phyloP scores from a whole-genome alignment of 2,329 filamentous ascomycete species.

The Xylariaceae sp. region DNA sequence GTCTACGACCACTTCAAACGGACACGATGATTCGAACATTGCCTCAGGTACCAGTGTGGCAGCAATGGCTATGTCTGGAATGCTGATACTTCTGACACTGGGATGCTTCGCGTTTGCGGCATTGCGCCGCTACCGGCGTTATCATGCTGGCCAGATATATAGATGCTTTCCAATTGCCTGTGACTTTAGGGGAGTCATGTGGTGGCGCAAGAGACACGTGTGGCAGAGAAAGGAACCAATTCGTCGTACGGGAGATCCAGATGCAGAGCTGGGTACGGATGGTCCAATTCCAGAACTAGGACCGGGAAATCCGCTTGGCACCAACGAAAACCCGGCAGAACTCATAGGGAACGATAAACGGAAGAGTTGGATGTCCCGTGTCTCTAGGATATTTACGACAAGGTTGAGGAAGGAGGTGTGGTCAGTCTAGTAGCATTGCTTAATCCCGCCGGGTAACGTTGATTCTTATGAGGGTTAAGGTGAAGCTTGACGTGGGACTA shows the following conservation, averaged over 20 bases:
- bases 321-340: constrained; percentile 34
- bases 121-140: constrained; percentile 26
- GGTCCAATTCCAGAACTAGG: constrained; percentile 31
- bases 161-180: constrained; percentile 11
- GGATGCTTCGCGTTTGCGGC: constrained; percentile 14
- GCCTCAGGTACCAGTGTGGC: constrained; percentile 23
- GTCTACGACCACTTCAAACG: not conserved
- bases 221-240: not conserved
- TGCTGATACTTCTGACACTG: constrained; percentile 27
- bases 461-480: not conserved
- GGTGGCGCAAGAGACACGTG: not conserved
- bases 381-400: constrained; percentile 25
- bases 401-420: constrained; percentile 18
- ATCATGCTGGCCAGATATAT: constrained; percentile 18
- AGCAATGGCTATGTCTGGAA: constrained; percentile 26
- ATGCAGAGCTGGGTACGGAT: constrained; percentile 32
- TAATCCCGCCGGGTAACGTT: not conserved
- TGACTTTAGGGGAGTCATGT: not conserved
- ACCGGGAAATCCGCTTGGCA: constrained; percentile 20
- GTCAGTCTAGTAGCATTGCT: constrained; percentile 2
- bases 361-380: constrained; percentile 29
- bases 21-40: not conserved
- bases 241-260: constrained; percentile 4
- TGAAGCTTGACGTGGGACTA: not conserved
- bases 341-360: constrained; percentile 15